Conservation (phyloP, 345 rosid genomes). For the Carallia brachiata region DNA sequence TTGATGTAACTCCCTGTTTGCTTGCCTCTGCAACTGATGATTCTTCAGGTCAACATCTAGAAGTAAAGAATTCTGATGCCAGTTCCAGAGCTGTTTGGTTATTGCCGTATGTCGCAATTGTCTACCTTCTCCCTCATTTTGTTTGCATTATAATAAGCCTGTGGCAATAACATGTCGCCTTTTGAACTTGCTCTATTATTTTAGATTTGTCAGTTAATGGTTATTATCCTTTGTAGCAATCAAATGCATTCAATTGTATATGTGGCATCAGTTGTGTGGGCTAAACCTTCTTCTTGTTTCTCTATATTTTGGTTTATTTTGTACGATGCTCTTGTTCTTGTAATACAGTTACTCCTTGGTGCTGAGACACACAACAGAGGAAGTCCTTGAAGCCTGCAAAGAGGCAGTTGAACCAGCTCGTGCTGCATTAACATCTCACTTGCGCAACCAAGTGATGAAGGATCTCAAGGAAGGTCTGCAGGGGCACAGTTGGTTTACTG, state of each 20-base stretch:
- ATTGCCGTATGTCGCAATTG: conserved; percentile 66
- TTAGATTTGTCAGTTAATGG: too few relatives aligned
- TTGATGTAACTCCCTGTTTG: conserved; percentile 79
- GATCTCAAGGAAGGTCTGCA: conserved; percentile 68
- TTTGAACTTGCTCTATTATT: neutral
- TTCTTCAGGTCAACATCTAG: conserved; percentile 30
- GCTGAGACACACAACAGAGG: conserved; percentile 94
- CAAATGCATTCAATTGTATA: too few relatives aligned
- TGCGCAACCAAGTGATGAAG: conserved; percentile 69
- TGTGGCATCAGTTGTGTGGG: too few relatives aligned
- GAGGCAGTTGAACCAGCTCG: conserved; percentile 86
- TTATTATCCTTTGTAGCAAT: too few relatives aligned
- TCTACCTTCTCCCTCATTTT: conserved; percentile 7
- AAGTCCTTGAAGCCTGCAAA: conserved; percentile 78
- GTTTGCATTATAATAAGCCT: conserved; percentile 5
- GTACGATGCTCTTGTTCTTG: neutral
- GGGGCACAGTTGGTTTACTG: conserved; percentile 72
- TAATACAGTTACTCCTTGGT: conserved; percentile 82
- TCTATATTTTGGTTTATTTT: neutral
- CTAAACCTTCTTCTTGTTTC: neutral
- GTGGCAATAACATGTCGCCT: conserved; percentile 5
- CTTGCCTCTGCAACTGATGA: conserved; percentile 54
- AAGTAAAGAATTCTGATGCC: conserved; percentile 33
- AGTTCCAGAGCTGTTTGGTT: conserved; percentile 63
- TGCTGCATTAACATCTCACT: conserved; percentile 70